Conservation (phyloP, 2,329 filamentous ascomycete species). For the Epichloe gansuensis region DNA sequence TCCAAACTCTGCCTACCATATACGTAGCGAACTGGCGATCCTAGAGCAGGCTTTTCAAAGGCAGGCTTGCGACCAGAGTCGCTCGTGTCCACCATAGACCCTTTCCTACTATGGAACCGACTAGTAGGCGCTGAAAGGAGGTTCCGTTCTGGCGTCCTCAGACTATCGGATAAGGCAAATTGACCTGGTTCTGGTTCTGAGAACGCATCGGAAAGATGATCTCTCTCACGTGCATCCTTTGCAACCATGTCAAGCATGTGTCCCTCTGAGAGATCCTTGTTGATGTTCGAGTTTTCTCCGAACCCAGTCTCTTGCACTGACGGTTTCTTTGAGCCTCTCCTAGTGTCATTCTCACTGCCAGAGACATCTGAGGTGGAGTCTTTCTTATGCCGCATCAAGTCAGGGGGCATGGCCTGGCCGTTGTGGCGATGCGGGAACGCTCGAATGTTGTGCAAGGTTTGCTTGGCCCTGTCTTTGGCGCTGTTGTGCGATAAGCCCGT, state of each 20-base stretch:
- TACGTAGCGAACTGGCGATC: constrained; percentile 14
- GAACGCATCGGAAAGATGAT: constrained; percentile 18
- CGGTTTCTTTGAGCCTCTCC: constrained; percentile 19
- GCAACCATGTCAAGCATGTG: constrained; percentile 50
- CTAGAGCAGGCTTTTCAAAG: constrained; percentile 11
- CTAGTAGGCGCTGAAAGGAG: constrained; percentile 16
- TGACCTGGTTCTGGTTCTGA: constrained; percentile 16
- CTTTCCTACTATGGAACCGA: constrained; percentile 21
- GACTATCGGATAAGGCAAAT: constrained; percentile 17
- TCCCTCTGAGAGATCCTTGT: constrained; percentile 42
- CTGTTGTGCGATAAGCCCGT: constrained; percentile 35
- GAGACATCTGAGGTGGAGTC: constrained; percentile 48
- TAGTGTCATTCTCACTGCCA: constrained; percentile 37
- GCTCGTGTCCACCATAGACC: constrained; percentile 27
- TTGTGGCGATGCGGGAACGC: constrained; percentile 42
- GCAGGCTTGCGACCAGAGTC: constrained; percentile 24
- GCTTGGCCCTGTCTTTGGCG: constrained; percentile 45
- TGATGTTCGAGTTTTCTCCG: constrained; percentile 34
- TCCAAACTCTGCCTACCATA: constrained; percentile 34
- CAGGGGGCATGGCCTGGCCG: constrained; percentile 34
- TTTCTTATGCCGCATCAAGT: constrained; percentile 36
- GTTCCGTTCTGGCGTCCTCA: constrained; percentile 20
- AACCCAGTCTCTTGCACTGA: constrained; percentile 18
- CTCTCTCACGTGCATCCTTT: constrained; percentile 34
- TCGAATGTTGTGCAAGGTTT: constrained; percentile 44